Evolutionary conservation across 768 basidiomycete species (phyloP), one percentile per base, ranked within the genome.

Genomic region (Tricholoma matsutake): DNA sequence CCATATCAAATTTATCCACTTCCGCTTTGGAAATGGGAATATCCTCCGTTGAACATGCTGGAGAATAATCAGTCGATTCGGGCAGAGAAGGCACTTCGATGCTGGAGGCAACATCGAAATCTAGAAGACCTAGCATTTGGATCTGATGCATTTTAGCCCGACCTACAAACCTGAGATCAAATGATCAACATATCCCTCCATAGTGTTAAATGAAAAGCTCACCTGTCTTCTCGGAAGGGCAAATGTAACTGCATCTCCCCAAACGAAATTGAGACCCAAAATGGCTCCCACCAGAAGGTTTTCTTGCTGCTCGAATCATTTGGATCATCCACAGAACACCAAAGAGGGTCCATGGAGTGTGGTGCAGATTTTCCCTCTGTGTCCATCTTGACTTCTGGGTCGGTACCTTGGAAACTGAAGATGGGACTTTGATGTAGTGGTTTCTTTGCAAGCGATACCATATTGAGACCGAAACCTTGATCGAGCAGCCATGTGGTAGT

Each of bases 111-210:
- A 97, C 88, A 66, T 96, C 94, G 65, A 96, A 92, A 65, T 94
- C 94, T 47, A 96, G 79, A 8, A 96, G 77, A 6, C 96, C 96
- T 1, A 97, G 83, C 91, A 93, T 96, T 69, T 97, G 91, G 39
- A 97, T 94, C 69, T 96, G 92, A 67, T 94, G 92, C 94, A 97
- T 96, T 76, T 93, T 92, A n/a, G 92, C 94, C 31, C 96, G 86
- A 5, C 94, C 89, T 25, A 98, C 80, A 70, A 98, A 98, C 61
- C 96, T 95, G 65, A 65, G 39, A 59, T n/a, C 29, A 55, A 18
- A 9, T 65, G 52, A 25, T 37, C 53, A 51, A 32, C 11, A 25
- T 3, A 7, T 35, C 20, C 14, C 41, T 9, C 20, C 9, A 35
- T 53, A n/a, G 31, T 41, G 20, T 29, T 32, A 64, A 57, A 52